A percentile compares a stretch with the other conserved stretches of the same genome.
These are phyloP conservation scores for Achaetomiella virescens DNA, from an alignment of 495 filamentous ascomycete species.

Conservation along the genomic window DNA sequence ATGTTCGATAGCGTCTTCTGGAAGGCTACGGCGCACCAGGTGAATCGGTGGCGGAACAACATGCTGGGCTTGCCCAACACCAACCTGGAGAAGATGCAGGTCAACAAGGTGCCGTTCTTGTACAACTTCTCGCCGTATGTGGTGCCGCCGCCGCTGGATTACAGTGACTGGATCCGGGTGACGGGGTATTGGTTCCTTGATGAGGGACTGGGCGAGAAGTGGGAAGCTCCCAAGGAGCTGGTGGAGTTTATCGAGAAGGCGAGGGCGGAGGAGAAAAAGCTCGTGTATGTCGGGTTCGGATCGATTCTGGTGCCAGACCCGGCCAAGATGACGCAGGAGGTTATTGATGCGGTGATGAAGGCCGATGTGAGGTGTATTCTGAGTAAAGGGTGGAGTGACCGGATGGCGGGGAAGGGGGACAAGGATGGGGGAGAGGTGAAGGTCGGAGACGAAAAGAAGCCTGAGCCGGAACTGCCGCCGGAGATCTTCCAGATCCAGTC, in stretches of 20 bases:
- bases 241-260: conserved; percentile 74
- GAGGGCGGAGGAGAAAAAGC: conserved; percentile 73
- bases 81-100: conserved; percentile 82
- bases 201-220: conserved; percentile 55
- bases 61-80: conserved; percentile 73
- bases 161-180: conserved; percentile 93
- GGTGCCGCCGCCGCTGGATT: conserved; percentile 87
- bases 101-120: conserved; percentile 92
- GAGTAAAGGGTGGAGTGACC: conserved; percentile 99
- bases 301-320: conserved; percentile 94
- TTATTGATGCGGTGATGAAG: conserved; percentile 84
- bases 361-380: conserved; percentile 93
- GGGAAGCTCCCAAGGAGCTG: conserved; percentile 70
- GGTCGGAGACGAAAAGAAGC: conserved; percentile 26
- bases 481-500: conserved; percentile 84
- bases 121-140: conserved; percentile 96
- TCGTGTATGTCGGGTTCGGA: conserved; percentile 96
- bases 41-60: conserved; percentile 88
- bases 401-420: conserved; percentile 34
- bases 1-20: conserved; percentile 98
- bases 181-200: conserved; percentile 98
- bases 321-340: conserved; percentile 75
- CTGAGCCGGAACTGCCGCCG: conserved; percentile 67
- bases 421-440: conserved; percentile 35
- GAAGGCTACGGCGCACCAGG: conserved; percentile 83